phyloP scores from a whole-genome alignment of 257 asterid genomes.

The Lavandula angustifolia region DNA sequence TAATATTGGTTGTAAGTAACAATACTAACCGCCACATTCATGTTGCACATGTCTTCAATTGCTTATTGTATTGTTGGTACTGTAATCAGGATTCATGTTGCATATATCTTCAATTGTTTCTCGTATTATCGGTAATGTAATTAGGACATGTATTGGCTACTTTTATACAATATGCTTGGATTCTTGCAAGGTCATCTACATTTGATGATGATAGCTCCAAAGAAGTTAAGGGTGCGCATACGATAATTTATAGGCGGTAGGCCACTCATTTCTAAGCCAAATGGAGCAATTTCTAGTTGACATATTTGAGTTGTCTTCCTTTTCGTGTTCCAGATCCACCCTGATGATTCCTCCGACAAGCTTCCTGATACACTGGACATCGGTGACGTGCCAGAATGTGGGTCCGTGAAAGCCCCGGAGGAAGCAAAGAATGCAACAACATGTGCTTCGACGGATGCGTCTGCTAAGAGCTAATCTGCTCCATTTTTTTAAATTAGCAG shows the following conservation, averaged over 20 bases:
- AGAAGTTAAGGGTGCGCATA: not conserved
- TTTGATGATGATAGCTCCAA: too few species aligned
- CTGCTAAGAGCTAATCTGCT: conserved; percentile 38
- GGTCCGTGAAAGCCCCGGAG: conserved; percentile 7
- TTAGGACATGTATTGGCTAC: too few species aligned
- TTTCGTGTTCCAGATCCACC: conserved; percentile 36
- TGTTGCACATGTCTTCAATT: not conserved
- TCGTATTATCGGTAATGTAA: too few species aligned
- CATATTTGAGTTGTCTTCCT: conserved; percentile 1
- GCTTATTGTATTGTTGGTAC: conserved; percentile 2
- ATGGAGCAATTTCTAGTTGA: not conserved
- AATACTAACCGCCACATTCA: not conserved
- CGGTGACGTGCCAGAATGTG: conserved; percentile 76
- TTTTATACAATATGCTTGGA: not conserved
- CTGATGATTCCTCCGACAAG: conserved; percentile 55
- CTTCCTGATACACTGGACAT: conserved; percentile 86
- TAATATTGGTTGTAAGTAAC: not conserved
- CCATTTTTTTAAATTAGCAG: not conserved
- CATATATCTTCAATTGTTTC: too few species aligned
- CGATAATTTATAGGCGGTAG: not conserved
- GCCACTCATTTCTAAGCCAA: too few species aligned
- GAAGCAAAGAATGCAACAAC: conserved; percentile 48
- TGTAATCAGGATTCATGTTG: not conserved
- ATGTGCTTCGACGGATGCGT: conserved; percentile 51
- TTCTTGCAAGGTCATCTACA: too few species aligned